Evolutionary conservation across 1,284 basidiomycete species (phyloP).

Genomic region (Ganoderma sinense): DNA sequence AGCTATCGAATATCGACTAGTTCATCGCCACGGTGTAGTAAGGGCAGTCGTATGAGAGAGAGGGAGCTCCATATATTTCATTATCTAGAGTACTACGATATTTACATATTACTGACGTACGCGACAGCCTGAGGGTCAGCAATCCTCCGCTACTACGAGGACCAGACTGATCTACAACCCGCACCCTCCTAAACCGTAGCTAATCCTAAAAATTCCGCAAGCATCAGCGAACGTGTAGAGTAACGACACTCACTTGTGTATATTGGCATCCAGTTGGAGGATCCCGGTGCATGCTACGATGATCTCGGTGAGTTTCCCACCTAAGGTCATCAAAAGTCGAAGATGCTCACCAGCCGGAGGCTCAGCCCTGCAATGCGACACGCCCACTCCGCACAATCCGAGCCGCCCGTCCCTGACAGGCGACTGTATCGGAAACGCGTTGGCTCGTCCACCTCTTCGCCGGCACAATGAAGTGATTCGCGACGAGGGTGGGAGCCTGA

Average conservation of each 20-base stretch:
- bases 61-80: too few species aligned
- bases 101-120: too few species aligned
- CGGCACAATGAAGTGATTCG: background rate
- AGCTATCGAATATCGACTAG: too few species aligned
- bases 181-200: too few species aligned
- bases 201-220: background rate
- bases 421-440: slow-evolving; percentile 17
- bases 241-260: background rate
- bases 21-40: too few species aligned
- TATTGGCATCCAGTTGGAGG: background rate
- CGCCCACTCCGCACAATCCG: slow-evolving; percentile 15
- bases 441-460: slow-evolving; percentile 7
- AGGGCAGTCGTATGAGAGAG: too few species aligned
- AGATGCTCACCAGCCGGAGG: slow-evolving; percentile 8
- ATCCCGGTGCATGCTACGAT: background rate
- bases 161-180: too few species aligned
- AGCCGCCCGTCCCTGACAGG: slow-evolving; percentile 17
- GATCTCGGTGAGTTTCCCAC: background rate
- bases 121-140: too few species aligned
- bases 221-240: background rate
- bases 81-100: too few species aligned
- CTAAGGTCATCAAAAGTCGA: background rate
- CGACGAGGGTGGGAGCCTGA: slow-evolving; percentile 11
- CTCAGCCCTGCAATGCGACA: slow-evolving; percentile 19
- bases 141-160: too few species aligned